Evolutionary conservation across 208 protist species (phyloP).

Genomic region (Naegleria lovaniensis): DNA sequence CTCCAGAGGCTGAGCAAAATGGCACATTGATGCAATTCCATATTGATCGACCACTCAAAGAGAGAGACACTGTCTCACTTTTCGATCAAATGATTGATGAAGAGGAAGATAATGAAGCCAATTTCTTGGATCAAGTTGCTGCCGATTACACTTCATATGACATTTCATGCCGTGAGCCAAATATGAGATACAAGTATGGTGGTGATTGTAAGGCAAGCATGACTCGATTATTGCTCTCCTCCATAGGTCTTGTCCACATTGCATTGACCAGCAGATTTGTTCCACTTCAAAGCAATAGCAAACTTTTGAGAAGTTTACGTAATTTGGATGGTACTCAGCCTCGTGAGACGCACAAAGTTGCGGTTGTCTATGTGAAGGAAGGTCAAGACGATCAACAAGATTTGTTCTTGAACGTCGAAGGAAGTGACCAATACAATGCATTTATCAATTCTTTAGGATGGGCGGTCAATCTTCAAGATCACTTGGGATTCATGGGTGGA

Average conservation of each 20-base stretch:
- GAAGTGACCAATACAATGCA: not conserved
- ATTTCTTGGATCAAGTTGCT: not conserved
- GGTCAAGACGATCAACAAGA: slow-evolving; percentile 34
- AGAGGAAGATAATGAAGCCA: not conserved
- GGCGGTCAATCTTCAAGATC: slow-evolving; percentile 23
- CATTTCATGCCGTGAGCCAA: not conserved
- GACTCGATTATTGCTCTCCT: not conserved
- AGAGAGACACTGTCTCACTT: not conserved
- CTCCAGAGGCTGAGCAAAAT: not conserved
- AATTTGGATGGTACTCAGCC: not conserved
- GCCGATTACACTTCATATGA: not conserved
- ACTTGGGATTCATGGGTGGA: slow-evolving; percentile 26
- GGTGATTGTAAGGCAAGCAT: slow-evolving; percentile 6
- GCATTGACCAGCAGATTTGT: not conserved
- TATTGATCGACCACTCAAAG: not conserved
- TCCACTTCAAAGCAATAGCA: not conserved
- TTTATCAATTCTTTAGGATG: slow-evolving; percentile 31
- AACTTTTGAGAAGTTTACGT: slow-evolving; percentile 12
- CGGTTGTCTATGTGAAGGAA: slow-evolving; percentile 32
- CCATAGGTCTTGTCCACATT: not conserved
- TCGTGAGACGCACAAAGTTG: slow-evolving; percentile 36
- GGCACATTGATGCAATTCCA: not conserved
- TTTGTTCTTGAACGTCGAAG: slow-evolving; percentile 16
- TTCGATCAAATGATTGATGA: not conserved
- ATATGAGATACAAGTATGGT: not conserved